phyloP scores from a whole-genome alignment of 2,329 filamentous ascomycete species.

The Purpureocillium lavendulum region DNA sequence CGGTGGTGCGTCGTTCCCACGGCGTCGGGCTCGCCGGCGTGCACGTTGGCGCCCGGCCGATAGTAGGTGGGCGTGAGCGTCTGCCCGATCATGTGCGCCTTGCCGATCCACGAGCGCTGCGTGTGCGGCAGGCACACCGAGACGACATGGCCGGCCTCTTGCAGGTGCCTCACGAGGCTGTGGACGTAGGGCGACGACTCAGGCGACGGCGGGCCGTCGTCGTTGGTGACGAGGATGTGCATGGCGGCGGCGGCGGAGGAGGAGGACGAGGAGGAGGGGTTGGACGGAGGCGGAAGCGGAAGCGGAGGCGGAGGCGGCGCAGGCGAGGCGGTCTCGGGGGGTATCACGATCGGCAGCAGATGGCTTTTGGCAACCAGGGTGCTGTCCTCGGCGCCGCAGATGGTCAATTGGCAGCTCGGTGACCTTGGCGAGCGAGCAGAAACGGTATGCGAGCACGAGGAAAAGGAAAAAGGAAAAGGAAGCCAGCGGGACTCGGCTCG shows the following conservation, averaged over 20 bases:
- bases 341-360: too few species aligned
- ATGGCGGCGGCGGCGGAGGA: conserved; percentile 27
- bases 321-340: too few species aligned
- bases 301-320: too few species aligned
- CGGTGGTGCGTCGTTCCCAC: conserved; percentile 52
- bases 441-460: too few species aligned
- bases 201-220: conserved; percentile 72
- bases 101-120: conserved; percentile 96
- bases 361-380: too few species aligned
- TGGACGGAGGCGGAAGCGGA: neutral
- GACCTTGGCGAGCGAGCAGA: too few species aligned
- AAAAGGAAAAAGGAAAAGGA: too few species aligned
- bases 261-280: too few species aligned
- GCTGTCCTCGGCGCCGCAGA: too few species aligned
- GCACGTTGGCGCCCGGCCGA: conserved; percentile 42
- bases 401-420: too few species aligned
- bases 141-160: conserved; percentile 72
- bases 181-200: conserved; percentile 76
- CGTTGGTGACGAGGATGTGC: conserved; percentile 65
- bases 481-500: too few species aligned
- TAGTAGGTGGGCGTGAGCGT: conserved; percentile 81
- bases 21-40: conserved; percentile 36
- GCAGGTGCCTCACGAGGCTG: conserved; percentile 61
- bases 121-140: conserved; percentile 86
- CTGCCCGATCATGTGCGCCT: conserved; percentile 91